Conservation (phyloP, 2,329 filamentous ascomycete species). For the Calonectria ilicicola region DNA sequence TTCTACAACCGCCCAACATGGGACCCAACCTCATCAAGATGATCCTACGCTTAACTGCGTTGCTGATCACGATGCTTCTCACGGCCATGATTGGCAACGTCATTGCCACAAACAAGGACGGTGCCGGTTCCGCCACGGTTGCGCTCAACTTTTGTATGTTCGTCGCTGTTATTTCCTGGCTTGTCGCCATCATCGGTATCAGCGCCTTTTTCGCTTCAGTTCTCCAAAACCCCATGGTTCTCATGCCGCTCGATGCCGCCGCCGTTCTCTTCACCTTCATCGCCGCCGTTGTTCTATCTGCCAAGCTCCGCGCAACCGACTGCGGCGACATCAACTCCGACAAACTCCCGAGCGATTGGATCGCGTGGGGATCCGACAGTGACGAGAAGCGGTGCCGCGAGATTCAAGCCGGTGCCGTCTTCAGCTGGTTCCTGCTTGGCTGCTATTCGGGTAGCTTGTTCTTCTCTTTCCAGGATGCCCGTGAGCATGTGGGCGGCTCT, state of each 20-base stretch:
- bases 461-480: slow-evolving; percentile 66
- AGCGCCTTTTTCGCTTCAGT: slow-evolving; percentile 65
- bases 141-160: slow-evolving; percentile 77
- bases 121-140: slow-evolving; percentile 55
- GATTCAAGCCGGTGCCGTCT: slow-evolving; percentile 79
- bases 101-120: slow-evolving; percentile 62
- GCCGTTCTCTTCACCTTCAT: slow-evolving; percentile 78
- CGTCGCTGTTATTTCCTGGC: slow-evolving; percentile 73
- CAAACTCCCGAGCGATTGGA: slow-evolving; percentile 59
- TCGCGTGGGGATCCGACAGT: slow-evolving; percentile 72
- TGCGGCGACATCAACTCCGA: slow-evolving; percentile 65
- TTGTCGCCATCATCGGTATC: slow-evolving; percentile 73
- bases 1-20: slow-evolving; percentile 36
- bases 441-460: slow-evolving; percentile 69
- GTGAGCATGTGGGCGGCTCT: slow-evolving; percentile 58
- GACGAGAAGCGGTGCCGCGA: slow-evolving; percentile 77
- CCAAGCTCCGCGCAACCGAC: slow-evolving; percentile 76
- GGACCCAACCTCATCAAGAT: slow-evolving; percentile 56
- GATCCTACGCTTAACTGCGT: slow-evolving; percentile 60
- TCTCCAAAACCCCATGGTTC: slow-evolving; percentile 63
- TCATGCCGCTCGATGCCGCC: slow-evolving; percentile 68
- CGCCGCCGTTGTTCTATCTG: slow-evolving; percentile 76
- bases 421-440: slow-evolving; percentile 83
- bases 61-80: slow-evolving; percentile 65
- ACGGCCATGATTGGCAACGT: slow-evolving; percentile 70